Base-by-base conservation (phyloP, 768 basidiomycete species). In the Hypholoma sublateritium region DNA sequence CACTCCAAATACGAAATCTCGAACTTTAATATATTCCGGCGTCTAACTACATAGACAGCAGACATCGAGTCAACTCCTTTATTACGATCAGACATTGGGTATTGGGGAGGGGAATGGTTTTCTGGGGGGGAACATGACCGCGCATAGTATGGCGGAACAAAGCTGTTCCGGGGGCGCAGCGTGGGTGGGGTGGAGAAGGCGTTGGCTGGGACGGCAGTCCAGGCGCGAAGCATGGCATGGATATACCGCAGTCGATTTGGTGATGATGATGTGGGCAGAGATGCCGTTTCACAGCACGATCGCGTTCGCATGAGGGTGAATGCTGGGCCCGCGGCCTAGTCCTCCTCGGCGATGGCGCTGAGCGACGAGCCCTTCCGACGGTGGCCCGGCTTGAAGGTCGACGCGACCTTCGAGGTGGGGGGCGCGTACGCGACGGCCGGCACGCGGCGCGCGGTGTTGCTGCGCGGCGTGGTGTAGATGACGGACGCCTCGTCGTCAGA, bases 281-380 rank as follows among this genome's bases (percentile, higher is more conserved):
- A 62, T 25, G 58, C 61, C 43, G 43, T 54, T 52, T 35, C 25
- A 55, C 39, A 45, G 43, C 50, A 56, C 53, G 51, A 57, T 37
- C 52, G 49, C n/a, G 28, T 50, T 48, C 36, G 43, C 43, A 21
- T 44, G 46, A 16, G 46, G 22, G 22, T 28, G 19, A 25, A 13
- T 24, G 19, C 16, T 25, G 16, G 21, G 47, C 25, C 42, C 34
- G 57, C 32, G 35, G 41, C 39, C 58, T 63, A 69, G 57, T 67
- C 67, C 57, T 70, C 69, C 59, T 70, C 69, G 32, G 67, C 67
- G 44, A 70, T 70, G 17, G 66, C 54, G 32, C 62, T 67, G 34
- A 70, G 57, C 12, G 66, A 64, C 43, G 61, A 60, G 36, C 61
- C 59, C 50, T 67, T 67, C 45, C 65, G 59, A 49, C 66, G 58